Percentiles rank a stretch among this genome's conserved stretches.
These are phyloP conservation scores for Hibiscus mutabilis DNA, from an alignment of 345 rosid genomes.

Conservation along the genomic window DNA sequence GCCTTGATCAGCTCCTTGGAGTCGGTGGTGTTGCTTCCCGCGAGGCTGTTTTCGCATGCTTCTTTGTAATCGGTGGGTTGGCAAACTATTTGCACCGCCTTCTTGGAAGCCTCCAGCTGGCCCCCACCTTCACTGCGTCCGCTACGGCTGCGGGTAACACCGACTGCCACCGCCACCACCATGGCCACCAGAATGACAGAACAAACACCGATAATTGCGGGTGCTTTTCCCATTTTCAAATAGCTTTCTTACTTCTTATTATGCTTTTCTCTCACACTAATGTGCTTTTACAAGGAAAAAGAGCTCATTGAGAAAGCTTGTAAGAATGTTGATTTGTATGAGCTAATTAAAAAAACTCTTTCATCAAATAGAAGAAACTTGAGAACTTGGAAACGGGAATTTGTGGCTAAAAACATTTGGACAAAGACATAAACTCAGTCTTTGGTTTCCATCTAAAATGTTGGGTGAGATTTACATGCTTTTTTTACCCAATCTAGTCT, in stretches of 20 bases:
- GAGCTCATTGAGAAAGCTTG: no score
- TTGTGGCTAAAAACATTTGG: not conserved
- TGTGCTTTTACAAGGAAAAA: no score
- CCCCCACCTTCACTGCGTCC: not conserved
- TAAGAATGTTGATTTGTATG: no score
- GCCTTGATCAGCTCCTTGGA: not conserved
- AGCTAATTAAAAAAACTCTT: no score
- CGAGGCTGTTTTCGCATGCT: conserved; percentile 29
- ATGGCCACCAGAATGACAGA: conserved; percentile 47
- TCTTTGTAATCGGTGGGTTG: conserved; percentile 50
- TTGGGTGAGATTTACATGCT: no score
- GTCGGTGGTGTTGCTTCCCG: not conserved
- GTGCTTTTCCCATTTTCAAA: not conserved
- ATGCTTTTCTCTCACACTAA: no score
- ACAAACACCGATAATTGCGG: not conserved
- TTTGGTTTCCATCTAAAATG: no score
- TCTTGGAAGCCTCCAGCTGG: conserved; percentile 19
- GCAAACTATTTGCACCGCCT: conserved; percentile 51
- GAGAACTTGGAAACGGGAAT: not conserved
- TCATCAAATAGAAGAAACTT: not conserved
- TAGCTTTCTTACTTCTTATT: no score
- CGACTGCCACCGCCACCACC: conserved; percentile 49
- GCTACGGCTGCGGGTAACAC: conserved; percentile 7
- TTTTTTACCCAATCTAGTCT: no score
- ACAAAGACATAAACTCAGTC: no score